Evolutionary conservation across 345 rosid genomes (phyloP).

Genomic region (Physaria fendleri): DNA sequence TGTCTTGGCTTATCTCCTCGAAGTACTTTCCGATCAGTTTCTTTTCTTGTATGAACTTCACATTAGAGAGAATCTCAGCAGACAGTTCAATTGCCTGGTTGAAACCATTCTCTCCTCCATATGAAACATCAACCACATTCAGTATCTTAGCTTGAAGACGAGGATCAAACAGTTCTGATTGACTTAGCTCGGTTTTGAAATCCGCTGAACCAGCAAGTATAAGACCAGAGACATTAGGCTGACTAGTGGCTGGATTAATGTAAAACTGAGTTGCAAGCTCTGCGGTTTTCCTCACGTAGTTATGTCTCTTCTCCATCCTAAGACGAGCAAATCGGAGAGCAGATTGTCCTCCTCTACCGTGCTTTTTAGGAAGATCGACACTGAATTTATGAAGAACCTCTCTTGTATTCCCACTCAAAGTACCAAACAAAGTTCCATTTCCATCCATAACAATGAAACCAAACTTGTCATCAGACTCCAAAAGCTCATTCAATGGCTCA

Average conservation of each 20-base stretch:
- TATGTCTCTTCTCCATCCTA: constrained; percentile 89
- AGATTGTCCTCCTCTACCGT: constrained; percentile 93
- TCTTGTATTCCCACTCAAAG: constrained; percentile 82
- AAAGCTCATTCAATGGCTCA: constrained; percentile 75
- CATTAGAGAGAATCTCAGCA: constrained; percentile 74
- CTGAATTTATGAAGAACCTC: constrained; percentile 81
- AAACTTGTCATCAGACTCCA: constrained; percentile 87
- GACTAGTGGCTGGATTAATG: constrained; percentile 83
- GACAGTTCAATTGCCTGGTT: constrained; percentile 88
- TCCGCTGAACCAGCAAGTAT: constrained; percentile 98
- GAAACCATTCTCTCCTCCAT: constrained; percentile 89
- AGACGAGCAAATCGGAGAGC: constrained; percentile 90
- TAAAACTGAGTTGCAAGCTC: constrained; percentile 90
- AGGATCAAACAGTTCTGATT: constrained; percentile 94
- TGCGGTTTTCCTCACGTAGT: constrained; percentile 89
- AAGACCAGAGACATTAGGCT: constrained; percentile 82
- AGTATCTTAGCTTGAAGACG: constrained; percentile 86
- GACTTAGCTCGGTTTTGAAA: constrained; percentile 90
- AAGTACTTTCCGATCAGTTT: constrained; percentile 81
- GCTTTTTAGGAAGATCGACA: constrained; percentile 86
- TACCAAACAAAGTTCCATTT: constrained; percentile 81
- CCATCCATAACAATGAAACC: constrained; percentile 96
- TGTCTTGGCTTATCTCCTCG: constrained; percentile 92
- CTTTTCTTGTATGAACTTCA: constrained; percentile 86
- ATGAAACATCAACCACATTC: constrained; percentile 86